These are phyloP conservation scores for Coemansia sp. DNA, from an alignment of 192 early-diverging fungal species.

Conservation along the genomic window DNA sequence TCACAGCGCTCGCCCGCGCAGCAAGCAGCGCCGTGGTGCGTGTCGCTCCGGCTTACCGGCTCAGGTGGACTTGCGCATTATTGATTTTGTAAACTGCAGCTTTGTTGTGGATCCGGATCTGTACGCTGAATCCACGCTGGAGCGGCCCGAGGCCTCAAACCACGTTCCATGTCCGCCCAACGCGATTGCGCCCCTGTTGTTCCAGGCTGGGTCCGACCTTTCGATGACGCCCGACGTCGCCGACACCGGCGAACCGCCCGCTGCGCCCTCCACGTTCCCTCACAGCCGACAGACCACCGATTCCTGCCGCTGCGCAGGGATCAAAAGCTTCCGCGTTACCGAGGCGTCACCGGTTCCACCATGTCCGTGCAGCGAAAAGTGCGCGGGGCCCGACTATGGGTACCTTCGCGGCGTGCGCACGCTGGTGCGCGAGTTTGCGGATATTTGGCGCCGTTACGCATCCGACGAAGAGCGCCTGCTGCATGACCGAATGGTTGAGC, in stretches of 20 bases:
- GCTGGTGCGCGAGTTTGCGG: conserved; percentile 49
- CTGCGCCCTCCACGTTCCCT: background rate
- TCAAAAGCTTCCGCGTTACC: conserved; percentile 20
- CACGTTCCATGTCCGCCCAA: conserved; percentile 40
- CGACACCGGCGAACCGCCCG: background rate
- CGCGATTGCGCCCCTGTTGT: conserved; percentile 12
- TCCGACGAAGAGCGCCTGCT: conserved; percentile 31
- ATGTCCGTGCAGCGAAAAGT: conserved; percentile 31
- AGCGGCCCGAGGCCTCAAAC: conserved; percentile 34
- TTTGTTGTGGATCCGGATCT: conserved; percentile 55
- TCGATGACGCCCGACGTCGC: background rate
- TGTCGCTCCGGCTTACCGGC: background rate
- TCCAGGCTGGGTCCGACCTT: conserved; percentile 3
- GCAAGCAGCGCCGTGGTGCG: background rate
- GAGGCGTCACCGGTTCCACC: conserved; percentile 21
- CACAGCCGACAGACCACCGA: background rate
- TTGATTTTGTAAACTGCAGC: conserved; percentile 95
- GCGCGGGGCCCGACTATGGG: conserved; percentile 52
- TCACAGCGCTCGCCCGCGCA: background rate
- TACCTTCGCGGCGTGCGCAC: conserved; percentile 54
- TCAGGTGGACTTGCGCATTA: conserved; percentile 82
- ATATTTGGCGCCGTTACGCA: conserved; percentile 53
- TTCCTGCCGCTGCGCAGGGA: background rate
- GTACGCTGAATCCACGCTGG: conserved; percentile 37
- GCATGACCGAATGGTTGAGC: conserved; percentile 25